Evolutionary conservation across 2,329 filamentous ascomycete species (phyloP).

Genomic region (Colletotrichum tofieldiae): DNA sequence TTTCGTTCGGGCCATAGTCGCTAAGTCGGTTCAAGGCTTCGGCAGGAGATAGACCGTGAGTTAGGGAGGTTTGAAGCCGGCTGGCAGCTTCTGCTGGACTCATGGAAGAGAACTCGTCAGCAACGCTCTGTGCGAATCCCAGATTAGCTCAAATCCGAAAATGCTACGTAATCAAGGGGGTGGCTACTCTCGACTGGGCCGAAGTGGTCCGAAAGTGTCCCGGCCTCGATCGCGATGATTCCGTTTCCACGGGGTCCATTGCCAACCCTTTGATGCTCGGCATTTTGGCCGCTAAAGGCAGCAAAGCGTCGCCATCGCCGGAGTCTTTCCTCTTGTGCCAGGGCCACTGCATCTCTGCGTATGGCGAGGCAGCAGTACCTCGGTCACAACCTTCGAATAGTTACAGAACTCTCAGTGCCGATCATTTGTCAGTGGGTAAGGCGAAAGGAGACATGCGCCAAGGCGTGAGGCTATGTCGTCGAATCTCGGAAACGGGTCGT

Average conservation of each 20-base stretch:
- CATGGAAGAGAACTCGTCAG: constrained; percentile 76
- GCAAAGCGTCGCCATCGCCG: constrained; percentile 51
- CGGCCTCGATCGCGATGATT: constrained; percentile 53
- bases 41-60: constrained; percentile 82
- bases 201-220: constrained; percentile 67
- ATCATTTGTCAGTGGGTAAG: constrained; percentile 37
- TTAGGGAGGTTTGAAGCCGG: constrained; percentile 85
- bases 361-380: constrained; percentile 33
- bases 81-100: constrained; percentile 84
- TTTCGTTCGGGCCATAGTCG: constrained; percentile 91
- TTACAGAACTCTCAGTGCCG: constrained; percentile 23
- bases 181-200: constrained; percentile 68
- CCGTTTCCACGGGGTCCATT: constrained; percentile 47
- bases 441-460: constrained; percentile 41
- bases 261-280: constrained; percentile 52
- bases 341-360: constrained; percentile 55
- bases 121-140: constrained; percentile 60
- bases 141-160: not conserved
- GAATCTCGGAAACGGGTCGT: constrained; percentile 16
- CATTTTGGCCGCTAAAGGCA: constrained; percentile 52
- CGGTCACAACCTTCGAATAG: constrained; percentile 39
- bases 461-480: constrained; percentile 27
- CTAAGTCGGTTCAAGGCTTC: constrained; percentile 87
- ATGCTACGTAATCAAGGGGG: not conserved
- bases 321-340: constrained; percentile 53